Evolutionary conservation across 2,329 filamentous ascomycete species (phyloP), one percentile per base, ranked within the genome.

Genomic region (Zalaria obscura): DNA sequence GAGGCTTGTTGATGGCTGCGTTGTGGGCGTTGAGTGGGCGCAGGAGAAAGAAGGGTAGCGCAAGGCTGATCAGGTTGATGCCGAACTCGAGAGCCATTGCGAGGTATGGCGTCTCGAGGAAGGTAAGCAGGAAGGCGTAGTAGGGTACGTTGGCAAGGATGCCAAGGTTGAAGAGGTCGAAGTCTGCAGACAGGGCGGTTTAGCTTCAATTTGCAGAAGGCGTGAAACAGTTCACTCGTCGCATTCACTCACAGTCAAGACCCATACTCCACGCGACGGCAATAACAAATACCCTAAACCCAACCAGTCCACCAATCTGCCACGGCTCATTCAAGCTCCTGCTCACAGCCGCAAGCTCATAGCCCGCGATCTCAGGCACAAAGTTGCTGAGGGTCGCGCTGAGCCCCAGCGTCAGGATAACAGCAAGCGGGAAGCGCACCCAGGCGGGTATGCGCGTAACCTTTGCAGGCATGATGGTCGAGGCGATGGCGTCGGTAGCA

Each of bases 91-190:
- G 65, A 27, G 77, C 53, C 18, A 79, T 70, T 0, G 81, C 80
- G 40, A 66, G 60, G 26, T 73, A 66, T 26, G 73, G 72, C 50
- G 93, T 70, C 31, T 69, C 63, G 70, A 93, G 94, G 66, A 93
- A 94, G 40, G 77, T 77, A 27, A 70, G 69, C 27, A 93, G 69
- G 35, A 95, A 76, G 55, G 83, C 83, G 47, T 82, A 75, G 52
- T 76, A 75, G 35, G 88, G 89, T 18, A 81, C 74, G 61, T 86
- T 78, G 42, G 80, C 79, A 35, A 95, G 67, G 46, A 85, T 50
- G 4, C 62, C 60, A 35, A 70, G 59, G 18, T 59, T 57, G 37
- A 57, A 52, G 42, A 68, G 58, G 50, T 70, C 67, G 44, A 63
- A 54, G 53, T 61, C 61, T 64, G 49, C 43, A 25, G 6, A 2